phyloP scores from a whole-genome alignment of 2,329 filamentous ascomycete genomes.

The Aspergillus quadrilineatus region DNA sequence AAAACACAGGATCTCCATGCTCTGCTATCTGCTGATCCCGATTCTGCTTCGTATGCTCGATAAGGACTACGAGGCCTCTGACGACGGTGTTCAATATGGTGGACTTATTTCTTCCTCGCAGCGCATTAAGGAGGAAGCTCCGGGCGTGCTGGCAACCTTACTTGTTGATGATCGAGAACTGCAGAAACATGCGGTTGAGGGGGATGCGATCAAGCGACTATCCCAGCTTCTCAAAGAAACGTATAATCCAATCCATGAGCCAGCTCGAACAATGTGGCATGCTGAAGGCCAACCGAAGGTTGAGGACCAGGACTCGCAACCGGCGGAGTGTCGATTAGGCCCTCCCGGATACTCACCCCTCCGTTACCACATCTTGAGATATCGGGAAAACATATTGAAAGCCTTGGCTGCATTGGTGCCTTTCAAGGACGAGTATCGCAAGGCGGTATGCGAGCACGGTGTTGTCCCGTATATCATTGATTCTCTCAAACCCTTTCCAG shows the following conservation, averaged over 20 bases:
- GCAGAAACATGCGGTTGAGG: slow-evolving; percentile 78
- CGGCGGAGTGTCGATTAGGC: slow-evolving; percentile 54
- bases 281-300: slow-evolving; percentile 33
- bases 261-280: slow-evolving; percentile 57
- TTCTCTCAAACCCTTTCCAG: slow-evolving; percentile 64
- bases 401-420: slow-evolving; percentile 79
- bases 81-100: slow-evolving; percentile 41
- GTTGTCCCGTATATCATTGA: slow-evolving; percentile 79
- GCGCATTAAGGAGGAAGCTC: slow-evolving; percentile 66
- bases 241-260: slow-evolving; percentile 59
- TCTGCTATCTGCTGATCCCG: slow-evolving; percentile 69
- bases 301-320: slow-evolving; percentile 22
- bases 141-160: slow-evolving; percentile 73
- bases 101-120: slow-evolving; percentile 46
- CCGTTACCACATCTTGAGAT: slow-evolving; percentile 67
- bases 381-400: slow-evolving; percentile 73
- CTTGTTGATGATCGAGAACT: slow-evolving; percentile 75
- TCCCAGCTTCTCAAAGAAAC: slow-evolving; percentile 65
- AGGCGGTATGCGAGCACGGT: slow-evolving; percentile 78
- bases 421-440: slow-evolving; percentile 80
- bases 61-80: slow-evolving; percentile 46
- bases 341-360: slow-evolving; percentile 60
- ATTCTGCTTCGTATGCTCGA: slow-evolving; percentile 67
- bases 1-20: slow-evolving; percentile 61
- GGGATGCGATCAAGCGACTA: slow-evolving; percentile 60